Evolutionary conservation across 2,329 filamentous ascomycete species (phyloP), one percentile per base, ranked within the genome.

Genomic region (Sclerotinia trifoliorum): DNA sequence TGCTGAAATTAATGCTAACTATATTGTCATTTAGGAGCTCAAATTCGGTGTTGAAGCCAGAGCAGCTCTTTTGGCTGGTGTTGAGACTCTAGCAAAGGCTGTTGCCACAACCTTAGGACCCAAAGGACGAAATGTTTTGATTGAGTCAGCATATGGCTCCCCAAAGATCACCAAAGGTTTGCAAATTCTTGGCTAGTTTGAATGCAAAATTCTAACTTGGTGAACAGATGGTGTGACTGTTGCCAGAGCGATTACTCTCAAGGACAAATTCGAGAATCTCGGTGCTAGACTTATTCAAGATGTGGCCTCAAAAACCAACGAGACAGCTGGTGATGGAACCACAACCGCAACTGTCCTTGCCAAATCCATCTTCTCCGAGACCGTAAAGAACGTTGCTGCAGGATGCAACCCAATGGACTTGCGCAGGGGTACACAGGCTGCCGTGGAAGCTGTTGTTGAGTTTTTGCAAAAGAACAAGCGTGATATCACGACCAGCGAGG

Each of bases 341-440:
- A 99, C 95, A 74, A 97, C 94, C 74, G 95, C 95, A 73, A 99
- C 95, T 73, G 95, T 98, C 75, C 92, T 99, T 75, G 95, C 93
- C 76, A 92, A 93, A 76, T 92, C 94, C 80, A 99, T 99, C 83
- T 99, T 99, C 88, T 96, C 95, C 81, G 95, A 99, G 87, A 98
- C 94, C 67, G 95, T 98, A 80, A 99, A 99, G 90, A 99, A 99
- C 81, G 95, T 99, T 73, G 95, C 95, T 74, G 95, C 95, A 72
- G 95, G 95, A 79, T 99, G 95, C 90, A 99, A 99, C 86, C 95
- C 95, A 74, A 98, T 99, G 95, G 95, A 99, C 79, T 88, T 99
- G 78, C 90, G 95, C 81, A 90, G 95, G 77, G 95, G 95, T 81
- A 98, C 95, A 78, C 95, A 99, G 85, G 92, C 94, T 75, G 94